A percentile compares a stretch with the other conserved stretches of the same genome.
Conservation (phyloP, 2,329 filamentous ascomycete species). For the Dactylellina leptospora region DNA sequence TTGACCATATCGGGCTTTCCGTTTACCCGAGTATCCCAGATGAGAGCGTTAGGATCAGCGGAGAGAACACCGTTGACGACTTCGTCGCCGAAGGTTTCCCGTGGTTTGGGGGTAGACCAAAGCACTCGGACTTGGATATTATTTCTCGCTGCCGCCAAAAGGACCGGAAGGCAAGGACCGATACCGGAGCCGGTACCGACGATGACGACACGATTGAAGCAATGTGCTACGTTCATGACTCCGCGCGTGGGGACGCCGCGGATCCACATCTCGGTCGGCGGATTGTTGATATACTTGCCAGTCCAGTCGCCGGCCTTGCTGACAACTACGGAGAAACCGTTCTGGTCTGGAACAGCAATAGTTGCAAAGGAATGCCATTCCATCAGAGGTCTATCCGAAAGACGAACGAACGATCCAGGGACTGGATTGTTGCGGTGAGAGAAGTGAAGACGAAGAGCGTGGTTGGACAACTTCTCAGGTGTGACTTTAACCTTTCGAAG, state of each 20-base stretch:
- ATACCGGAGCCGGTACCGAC: conserved; percentile 62
- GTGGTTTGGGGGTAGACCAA: conserved; percentile 60
- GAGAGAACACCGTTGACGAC: conserved; percentile 58
- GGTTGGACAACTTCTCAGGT: conserved; percentile 73
- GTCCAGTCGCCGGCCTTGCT: conserved; percentile 83
- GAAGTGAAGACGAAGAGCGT: conserved; percentile 77
- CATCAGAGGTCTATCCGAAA: conserved; percentile 70
- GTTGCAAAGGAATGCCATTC: conserved; percentile 82
- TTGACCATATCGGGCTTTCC: conserved; percentile 59
- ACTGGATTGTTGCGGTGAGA: conserved; percentile 68
- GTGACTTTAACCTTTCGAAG: conserved; percentile 74
- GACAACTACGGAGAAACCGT: conserved; percentile 73
- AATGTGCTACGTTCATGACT: conserved; percentile 59
- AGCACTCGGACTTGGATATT: conserved; percentile 58
- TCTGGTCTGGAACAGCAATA: conserved; percentile 69
- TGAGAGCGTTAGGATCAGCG: conserved; percentile 59
- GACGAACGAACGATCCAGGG: conserved; percentile 67
- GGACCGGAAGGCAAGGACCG: conserved; percentile 60
- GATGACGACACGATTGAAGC: conserved; percentile 60
- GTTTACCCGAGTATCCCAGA: conserved; percentile 59
- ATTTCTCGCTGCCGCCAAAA: conserved; percentile 57
- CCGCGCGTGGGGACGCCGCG: conserved; percentile 69
- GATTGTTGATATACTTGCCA: conserved; percentile 68
- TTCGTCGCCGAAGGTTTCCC: conserved; percentile 59
- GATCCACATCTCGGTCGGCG: conserved; percentile 72